Evolutionary conservation across 441 rosid species (phyloP).

Genomic region (Euphorbia celastroides): DNA sequence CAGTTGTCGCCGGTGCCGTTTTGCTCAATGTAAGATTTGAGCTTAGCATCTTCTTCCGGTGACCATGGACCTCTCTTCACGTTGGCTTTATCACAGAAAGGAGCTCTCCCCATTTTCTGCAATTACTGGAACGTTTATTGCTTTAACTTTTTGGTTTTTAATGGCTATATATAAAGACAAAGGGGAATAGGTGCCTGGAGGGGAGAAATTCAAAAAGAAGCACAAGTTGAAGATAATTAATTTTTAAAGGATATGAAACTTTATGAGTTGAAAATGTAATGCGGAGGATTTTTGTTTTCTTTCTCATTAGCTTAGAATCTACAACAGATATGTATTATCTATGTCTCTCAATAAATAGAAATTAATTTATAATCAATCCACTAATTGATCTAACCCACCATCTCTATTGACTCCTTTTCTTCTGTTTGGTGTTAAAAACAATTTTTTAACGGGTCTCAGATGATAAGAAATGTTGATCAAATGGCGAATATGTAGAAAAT

Average conservation of each 20-base stretch:
- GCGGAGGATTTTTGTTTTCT: conserved; percentile 26
- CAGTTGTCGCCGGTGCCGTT: conserved; percentile 68
- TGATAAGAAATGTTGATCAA: too few relatives aligned
- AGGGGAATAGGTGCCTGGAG: conserved; percentile 46
- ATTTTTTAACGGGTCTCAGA: too few relatives aligned
- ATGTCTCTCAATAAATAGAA: not conserved
- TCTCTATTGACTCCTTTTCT: conserved; percentile 21
- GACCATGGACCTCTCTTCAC: conserved; percentile 78
- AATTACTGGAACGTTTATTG: not conserved
- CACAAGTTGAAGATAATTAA: conserved; percentile 18
- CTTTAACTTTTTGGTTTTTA: conserved; percentile 15
- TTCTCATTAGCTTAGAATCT: conserved; percentile 41
- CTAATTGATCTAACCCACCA: conserved; percentile 15
- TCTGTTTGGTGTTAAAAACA: not conserved
- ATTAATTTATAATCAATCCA: not conserved
- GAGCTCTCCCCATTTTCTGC: conserved; percentile 63
- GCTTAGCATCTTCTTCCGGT: conserved; percentile 64
- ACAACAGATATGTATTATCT: conserved; percentile 14
- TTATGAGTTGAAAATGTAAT: conserved; percentile 35
- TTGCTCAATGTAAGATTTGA: conserved; percentile 40
- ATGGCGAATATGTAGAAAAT: too few relatives aligned
- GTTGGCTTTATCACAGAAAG: conserved; percentile 71
- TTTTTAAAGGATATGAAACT: conserved; percentile 16
- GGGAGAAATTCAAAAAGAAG: conserved; percentile 23
- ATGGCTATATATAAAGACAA: conserved; percentile 24